Base-by-base conservation (phyloP, 441 rosid species). In the Aquilaria agallochum region DNA sequence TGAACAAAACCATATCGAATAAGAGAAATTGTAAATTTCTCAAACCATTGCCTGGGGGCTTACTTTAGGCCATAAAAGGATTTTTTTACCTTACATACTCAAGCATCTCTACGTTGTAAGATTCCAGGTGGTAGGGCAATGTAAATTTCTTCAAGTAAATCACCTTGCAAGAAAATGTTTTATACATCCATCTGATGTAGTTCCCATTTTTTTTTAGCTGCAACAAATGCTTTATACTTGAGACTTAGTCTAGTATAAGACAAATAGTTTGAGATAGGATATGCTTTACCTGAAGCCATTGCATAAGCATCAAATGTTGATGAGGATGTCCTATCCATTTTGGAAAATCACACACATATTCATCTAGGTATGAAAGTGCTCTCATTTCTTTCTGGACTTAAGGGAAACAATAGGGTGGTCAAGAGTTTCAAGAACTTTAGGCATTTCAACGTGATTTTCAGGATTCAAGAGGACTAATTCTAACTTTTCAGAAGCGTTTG, bases 181-280 rank as follows among this genome's bases (percentile, higher is more conserved):
- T 64, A 30, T 9, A 67, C 59, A 54, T 67, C 59, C 3, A 66
- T 20, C 12, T 58, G 70, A 5, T 42, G 45, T 10, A 67, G 12
- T 44, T 50, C 31, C 53, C 70, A 59, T 5, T 12, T 1, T 1
- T 55, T 32, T 2, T 9, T 1, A 1, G 55, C 33, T 5, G 68
- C 60, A 20, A 67, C 9, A 40, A 40, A 40, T 1, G 44, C 44
- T 40, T 5, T 40, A 9, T 40, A 40, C 42, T 4, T 7, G 7
- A 2, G 42, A 36, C 42, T 36, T 36, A 7, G 5, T 36, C 42
- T 3, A 7, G 42, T 20, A 20, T 20, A 20, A 20, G 27, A 20
- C 27, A 20, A 20, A 20, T 20, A 20, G 27, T 20, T 20, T 20
- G 42, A 36, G 7, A 36, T 36, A 36, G 4, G 42, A 36, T 36